phyloP scores from a whole-genome alignment of 441 rosid species.

The Gossypium schwendimanii region DNA sequence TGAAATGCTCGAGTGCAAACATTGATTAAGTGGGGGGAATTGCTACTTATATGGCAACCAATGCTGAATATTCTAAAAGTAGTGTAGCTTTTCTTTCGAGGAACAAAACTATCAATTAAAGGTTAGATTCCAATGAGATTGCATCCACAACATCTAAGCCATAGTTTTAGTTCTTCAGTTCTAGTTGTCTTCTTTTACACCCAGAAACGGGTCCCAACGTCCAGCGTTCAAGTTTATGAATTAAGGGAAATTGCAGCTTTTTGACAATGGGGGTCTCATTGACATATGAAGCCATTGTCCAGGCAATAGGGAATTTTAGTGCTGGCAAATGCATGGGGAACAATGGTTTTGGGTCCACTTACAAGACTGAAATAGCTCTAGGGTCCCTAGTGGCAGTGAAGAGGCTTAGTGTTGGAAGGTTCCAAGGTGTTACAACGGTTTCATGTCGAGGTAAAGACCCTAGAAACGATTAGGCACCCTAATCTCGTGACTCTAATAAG shows the following conservation, averaged over 20 bases:
- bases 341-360: slow-evolving; percentile 44
- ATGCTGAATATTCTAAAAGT: slow-evolving; percentile 19
- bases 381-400: slow-evolving; percentile 32
- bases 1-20: too few relatives aligned
- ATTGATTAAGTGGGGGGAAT: too few relatives aligned
- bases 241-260: slow-evolving; percentile 29
- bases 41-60: slow-evolving; percentile 12
- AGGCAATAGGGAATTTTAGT: slow-evolving; percentile 30
- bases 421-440: slow-evolving; percentile 34
- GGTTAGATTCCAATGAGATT: slow-evolving; percentile 26
- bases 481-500: slow-evolving; percentile 39
- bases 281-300: slow-evolving; percentile 32
- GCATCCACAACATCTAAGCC: slow-evolving; percentile 32
- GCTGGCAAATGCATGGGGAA: slow-evolving; percentile 35
- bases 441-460: slow-evolving; percentile 33
- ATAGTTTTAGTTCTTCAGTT: slow-evolving; percentile 29
- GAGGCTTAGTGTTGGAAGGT: slow-evolving; percentile 33
- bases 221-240: slow-evolving; percentile 18
- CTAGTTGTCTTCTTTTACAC: slow-evolving; percentile 32
- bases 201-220: slow-evolving; percentile 20
- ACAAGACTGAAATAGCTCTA: slow-evolving; percentile 37
- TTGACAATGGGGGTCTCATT: slow-evolving; percentile 28
- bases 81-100: slow-evolving; percentile 23
- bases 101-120: not conserved
- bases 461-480: slow-evolving; percentile 29